Evolutionary conservation across 352 stramenopile genomes (phyloP), one percentile per base, ranked within the genome.

Genomic region (Globisporangium nodosum): DNA sequence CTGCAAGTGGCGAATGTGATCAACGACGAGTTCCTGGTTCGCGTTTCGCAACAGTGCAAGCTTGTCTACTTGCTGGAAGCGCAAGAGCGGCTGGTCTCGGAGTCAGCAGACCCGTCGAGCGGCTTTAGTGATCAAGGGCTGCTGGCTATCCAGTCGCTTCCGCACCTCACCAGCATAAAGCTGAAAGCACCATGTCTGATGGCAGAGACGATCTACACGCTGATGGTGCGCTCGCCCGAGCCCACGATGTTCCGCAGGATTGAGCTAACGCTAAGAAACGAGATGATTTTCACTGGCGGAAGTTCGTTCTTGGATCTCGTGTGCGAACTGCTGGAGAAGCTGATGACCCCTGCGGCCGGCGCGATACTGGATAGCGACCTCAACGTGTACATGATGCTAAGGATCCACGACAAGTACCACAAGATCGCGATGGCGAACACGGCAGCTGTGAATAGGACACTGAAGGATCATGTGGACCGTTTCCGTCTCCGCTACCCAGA

Each of bases 11-110:
- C 31, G 20, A n/a, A n/a, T n/a, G n/a, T 20, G 33, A 33, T 15
- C 24, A 47, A 13, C 39, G 51, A 56, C 21, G 33, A 56, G n/a
- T 45, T 56, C 37, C 51, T 56, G 5, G 8, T 15, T 15, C 39
- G 39, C 39, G 12, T 45, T 4, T 45, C 39, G 39, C 39, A 45
- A 12, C 9, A 15, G 39, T 45, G 39, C 39, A 45, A 15, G 12
- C 12, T 15, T 15, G 8, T 15, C 39, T 45, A 20, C 37, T 43
- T 43, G 1, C 12, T 45, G 12, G 12, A 18, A 20, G 39, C 18
- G 12, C 9, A 45, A 7, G 39, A n/a, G 5, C 12, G 9, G 18
- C 12, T 18, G 0, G 39, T 4, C 18, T 6, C 12, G 12, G 4
- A 5, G 13, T 4, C 12, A n/a, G 12, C 9, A 18, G 39, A 43